Conservation (phyloP, 768 basidiomycete genomes). For the Leccinum boreale region DNA sequence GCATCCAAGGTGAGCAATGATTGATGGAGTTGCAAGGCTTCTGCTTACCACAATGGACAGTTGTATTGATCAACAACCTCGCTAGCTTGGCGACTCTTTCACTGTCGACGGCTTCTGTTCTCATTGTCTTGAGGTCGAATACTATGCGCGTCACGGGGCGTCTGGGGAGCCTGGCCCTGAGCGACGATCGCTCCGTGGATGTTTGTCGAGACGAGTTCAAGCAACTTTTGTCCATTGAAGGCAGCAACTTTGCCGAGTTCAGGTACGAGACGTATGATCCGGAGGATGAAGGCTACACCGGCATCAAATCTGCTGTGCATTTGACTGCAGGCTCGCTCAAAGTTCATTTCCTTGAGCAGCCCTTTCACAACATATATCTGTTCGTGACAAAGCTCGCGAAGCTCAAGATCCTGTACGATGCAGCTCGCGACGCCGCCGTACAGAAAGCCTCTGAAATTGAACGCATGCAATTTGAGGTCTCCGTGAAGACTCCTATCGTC, state of each 20-base stretch:
- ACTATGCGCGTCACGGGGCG: constrained; percentile 78
- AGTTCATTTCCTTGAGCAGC: constrained; percentile 83
- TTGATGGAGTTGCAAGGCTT: background rate
- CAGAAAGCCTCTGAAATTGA: constrained; percentile 92
- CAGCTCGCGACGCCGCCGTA: constrained; percentile 89
- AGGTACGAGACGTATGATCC: constrained; percentile 90
- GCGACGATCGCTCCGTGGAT: constrained; percentile 60
- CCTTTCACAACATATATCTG: constrained; percentile 83
- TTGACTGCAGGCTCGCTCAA: constrained; percentile 88
- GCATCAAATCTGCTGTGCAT: constrained; percentile 79
- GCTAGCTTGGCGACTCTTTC: constrained; percentile 80
- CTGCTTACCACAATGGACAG: constrained; percentile 37
- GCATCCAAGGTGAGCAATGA: constrained; percentile 63
- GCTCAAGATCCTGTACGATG: constrained; percentile 92
- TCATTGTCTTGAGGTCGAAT: constrained; percentile 65
- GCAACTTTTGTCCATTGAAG: constrained; percentile 88
- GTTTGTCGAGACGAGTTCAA: constrained; percentile 67
- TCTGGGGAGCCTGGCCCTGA: constrained; percentile 78
- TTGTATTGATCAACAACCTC: constrained; percentile 71
- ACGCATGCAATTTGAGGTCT: constrained; percentile 89
- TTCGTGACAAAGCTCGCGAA: constrained; percentile 84
- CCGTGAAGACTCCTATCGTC: constrained; percentile 88
- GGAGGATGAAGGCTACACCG: constrained; percentile 60
- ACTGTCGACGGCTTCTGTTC: constrained; percentile 86
- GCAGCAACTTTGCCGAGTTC: constrained; percentile 91